phyloP scores from a whole-genome alignment of 1,284 basidiomycete species.

The Moesziomyces antarcticus region DNA sequence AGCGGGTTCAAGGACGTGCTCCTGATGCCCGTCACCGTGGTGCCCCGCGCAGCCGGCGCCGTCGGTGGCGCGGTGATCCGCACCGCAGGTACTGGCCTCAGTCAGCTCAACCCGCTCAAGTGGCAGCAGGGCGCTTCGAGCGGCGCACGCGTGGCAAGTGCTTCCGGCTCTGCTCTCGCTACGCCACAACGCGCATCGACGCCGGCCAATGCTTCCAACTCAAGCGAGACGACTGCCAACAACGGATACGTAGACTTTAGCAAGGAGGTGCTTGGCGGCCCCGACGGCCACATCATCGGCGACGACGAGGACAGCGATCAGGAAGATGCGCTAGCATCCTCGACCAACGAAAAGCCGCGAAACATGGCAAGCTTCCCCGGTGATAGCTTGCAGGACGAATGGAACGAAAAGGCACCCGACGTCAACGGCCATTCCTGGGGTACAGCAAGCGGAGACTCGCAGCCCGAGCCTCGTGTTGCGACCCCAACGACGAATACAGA shows the following conservation, averaged over 20 bases:
- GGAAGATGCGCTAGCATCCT: slow-evolving; percentile 2
- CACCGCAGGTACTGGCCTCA: slow-evolving; percentile 52
- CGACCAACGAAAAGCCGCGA: slow-evolving; percentile 6
- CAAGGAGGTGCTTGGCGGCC: slow-evolving; percentile 39
- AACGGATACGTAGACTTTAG: slow-evolving; percentile 57
- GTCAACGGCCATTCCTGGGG: slow-evolving; percentile 16
- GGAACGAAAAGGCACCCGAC: slow-evolving; percentile 32
- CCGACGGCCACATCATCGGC: slow-evolving; percentile 32
- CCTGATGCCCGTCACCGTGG: slow-evolving; percentile 92
- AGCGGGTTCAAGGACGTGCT: slow-evolving; percentile 90
- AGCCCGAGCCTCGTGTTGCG: slow-evolving; percentile 1
- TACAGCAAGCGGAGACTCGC: slow-evolving; percentile 3
- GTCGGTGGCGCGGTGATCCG: slow-evolving; percentile 70
- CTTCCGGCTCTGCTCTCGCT: slow-evolving; percentile 4
- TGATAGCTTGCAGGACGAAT: slow-evolving; percentile 19
- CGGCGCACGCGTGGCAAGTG: slow-evolving; percentile 15
- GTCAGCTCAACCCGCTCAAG: slow-evolving; percentile 51
- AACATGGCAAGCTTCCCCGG: slow-evolving; percentile 7
- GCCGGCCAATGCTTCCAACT: neutral
- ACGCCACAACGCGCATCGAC: slow-evolving; percentile 18
- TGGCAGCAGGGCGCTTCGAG: slow-evolving; percentile 47
- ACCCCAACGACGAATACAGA: neutral
- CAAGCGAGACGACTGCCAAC: slow-evolving; percentile 11
- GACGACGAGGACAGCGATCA: slow-evolving; percentile 45
- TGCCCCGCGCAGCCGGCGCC: slow-evolving; percentile 80